Base-by-base conservation (phyloP, 2,329 filamentous ascomycete genomes). In the Talaromyces sp. region DNA sequence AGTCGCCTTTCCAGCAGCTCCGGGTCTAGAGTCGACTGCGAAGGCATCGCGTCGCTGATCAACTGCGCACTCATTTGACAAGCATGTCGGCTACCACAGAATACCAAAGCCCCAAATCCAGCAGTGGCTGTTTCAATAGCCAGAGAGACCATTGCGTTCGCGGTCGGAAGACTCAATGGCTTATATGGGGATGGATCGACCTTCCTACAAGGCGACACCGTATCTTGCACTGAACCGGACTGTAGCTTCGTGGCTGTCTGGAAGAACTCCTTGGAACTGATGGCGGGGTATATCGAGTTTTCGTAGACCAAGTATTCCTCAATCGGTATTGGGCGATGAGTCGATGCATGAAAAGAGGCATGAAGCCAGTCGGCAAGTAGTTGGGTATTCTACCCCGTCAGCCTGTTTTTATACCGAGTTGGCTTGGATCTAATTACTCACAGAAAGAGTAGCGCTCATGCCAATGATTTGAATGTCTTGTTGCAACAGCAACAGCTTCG, bases 361-460 rank as follows among this genome's bases (percentile, higher is more conserved):
- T 85, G 79, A 17, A 93, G 84, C 90, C 90, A 93, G 39, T 82
- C 80, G 2, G 89, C 89, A 58, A 93, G 81, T 35, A 91, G 73
- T 63, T 87, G 83, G 59, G 90, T 89, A 71, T 93, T 92, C 88
- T 91, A 7, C 25, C 10, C 22, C 8, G 37, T 59, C 56, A 59
- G 56, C 56, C 19, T 45, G 22, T 3, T 19, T 43, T 27, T 15
- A 4, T 4, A 4, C 15, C 35, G 15, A 17, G 41, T 27, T 22
- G 17, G n/a, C 11, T 22, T 3, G n/a, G 5, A 31, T 31, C 27
- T 31, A 31, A 31, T 31, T 61, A 31, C 84, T 71, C 78, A 90
- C 89, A 63, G 88, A 87, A 56, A 93, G 80, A 0, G 90, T 93
- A 4, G 90, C 90, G 70, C 90, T 93, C 90, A 93, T 93, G 69